phyloP scores from a whole-genome alignment of 257 asterid genomes.

The Solanum appendiculatum region DNA sequence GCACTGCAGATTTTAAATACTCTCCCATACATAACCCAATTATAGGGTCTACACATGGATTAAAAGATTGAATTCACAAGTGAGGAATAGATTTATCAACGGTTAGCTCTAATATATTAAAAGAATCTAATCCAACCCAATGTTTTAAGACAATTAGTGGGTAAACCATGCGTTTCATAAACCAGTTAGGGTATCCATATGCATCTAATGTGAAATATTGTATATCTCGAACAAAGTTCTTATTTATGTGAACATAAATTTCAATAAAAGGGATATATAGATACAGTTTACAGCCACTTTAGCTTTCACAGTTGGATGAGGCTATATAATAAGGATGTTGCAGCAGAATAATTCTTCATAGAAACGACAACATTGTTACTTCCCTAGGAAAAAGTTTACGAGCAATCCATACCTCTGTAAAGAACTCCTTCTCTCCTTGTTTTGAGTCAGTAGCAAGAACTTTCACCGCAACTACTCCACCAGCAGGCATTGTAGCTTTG shows the following conservation, averaged over 20 bases:
- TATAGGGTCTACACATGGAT: not conserved
- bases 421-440: slow-evolving; percentile 97
- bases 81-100: not conserved
- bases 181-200: not conserved
- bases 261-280: not conserved
- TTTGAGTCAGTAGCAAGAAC: slow-evolving; percentile 91
- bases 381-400: not conserved
- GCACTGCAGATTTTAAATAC: not conserved
- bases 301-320: not conserved
- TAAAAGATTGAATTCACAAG: not conserved
- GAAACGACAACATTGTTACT: not conserved
- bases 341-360: not conserved
- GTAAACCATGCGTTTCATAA: not conserved
- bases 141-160: not conserved
- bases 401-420: slow-evolving; percentile 57
- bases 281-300: not conserved
- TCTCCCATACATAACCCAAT: not conserved
- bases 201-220: not conserved
- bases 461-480: slow-evolving; percentile 87
- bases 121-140: not conserved
- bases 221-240: not conserved
- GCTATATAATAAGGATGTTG: not conserved
- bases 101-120: not conserved
- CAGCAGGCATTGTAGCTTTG: slow-evolving; percentile 78
- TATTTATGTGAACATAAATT: not conserved